Evolutionary conservation across 805 yeast species (phyloP).

Genomic region (Kodamaea lidongshanica): DNA sequence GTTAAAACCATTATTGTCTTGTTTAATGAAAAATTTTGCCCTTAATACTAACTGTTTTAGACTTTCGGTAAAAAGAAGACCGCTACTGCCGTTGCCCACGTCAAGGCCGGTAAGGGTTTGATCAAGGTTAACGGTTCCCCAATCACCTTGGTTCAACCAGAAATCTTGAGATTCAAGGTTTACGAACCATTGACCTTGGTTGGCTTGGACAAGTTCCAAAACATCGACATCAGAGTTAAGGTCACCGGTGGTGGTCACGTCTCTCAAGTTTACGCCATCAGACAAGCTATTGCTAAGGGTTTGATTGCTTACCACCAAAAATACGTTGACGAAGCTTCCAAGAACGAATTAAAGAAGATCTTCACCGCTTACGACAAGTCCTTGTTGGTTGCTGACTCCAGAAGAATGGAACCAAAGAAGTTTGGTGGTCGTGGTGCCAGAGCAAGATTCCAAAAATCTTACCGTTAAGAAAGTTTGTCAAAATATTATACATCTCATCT

Average conservation of each 20-base stretch:
- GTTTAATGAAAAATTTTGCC: not conserved
- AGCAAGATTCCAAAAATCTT: conserved; percentile 99
- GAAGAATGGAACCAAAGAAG: conserved; percentile 99
- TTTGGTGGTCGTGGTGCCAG: conserved; percentile 99
- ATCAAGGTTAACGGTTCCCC: conserved; percentile 99
- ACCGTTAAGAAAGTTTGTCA: conserved; percentile 78
- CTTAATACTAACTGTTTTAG: conserved; percentile 39
- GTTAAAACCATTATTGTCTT: not conserved
- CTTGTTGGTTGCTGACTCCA: conserved; percentile 97
- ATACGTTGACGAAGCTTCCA: conserved; percentile 98
- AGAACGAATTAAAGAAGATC: conserved; percentile 98
- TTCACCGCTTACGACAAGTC: conserved; percentile 98
- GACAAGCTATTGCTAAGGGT: conserved; percentile 99
- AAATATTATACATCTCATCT: conserved; percentile 13
- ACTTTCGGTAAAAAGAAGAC: conserved; percentile 99
- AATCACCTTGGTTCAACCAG: conserved; percentile 98
- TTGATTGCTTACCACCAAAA: conserved; percentile 99
- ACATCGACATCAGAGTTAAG: conserved; percentile 97
- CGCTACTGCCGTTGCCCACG: conserved; percentile 99
- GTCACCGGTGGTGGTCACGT: conserved; percentile 99
- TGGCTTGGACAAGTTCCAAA: conserved; percentile 98
- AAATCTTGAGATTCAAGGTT: conserved; percentile 98
- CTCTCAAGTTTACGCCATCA: conserved; percentile 98
- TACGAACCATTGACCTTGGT: conserved; percentile 98
- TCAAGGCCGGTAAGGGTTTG: conserved; percentile 98